A percentile compares a stretch with the other conserved stretches of the same genome.
These are phyloP conservation scores for Moelleriella libera DNA, from an alignment of 2,329 filamentous ascomycete genomes.

Conservation along the genomic window DNA sequence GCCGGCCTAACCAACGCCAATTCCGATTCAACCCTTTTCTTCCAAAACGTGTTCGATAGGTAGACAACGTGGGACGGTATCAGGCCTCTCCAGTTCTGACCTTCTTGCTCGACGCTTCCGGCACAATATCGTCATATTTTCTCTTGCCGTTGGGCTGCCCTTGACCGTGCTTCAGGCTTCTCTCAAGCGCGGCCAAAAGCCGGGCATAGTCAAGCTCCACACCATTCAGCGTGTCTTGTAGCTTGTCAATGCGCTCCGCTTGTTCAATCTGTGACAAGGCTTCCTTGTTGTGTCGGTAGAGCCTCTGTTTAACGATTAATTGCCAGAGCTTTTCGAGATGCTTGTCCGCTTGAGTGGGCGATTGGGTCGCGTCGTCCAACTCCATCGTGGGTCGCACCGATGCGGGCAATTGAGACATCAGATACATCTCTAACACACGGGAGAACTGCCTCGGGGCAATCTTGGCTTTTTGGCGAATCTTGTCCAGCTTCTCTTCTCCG, in stretches of 20 bases:
- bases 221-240: constrained; percentile 52
- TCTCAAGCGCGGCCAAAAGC: constrained; percentile 36
- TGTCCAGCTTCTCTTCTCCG: constrained; percentile 38
- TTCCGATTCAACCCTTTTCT: too few relatives aligned
- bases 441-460: constrained; percentile 66
- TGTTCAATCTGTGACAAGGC: constrained; percentile 54
- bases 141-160: constrained; percentile 27
- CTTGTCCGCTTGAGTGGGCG: constrained; percentile 38
- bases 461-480: constrained; percentile 48
- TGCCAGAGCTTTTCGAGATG: constrained; percentile 58
- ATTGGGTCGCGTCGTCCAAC: constrained; percentile 25
- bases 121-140: constrained; percentile 21
- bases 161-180: constrained; percentile 14
- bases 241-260: constrained; percentile 54
- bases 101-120: constrained; percentile 27
- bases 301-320: constrained; percentile 59
- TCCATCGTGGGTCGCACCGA: constrained; percentile 39
- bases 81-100: constrained; percentile 21
- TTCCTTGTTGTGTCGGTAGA: constrained; percentile 64
- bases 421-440: constrained; percentile 62
- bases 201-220: constrained; percentile 63
- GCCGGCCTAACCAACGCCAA: too few relatives aligned
- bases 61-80: constrained; percentile 3
- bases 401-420: constrained; percentile 44
- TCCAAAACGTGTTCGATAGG: too few relatives aligned